Percentiles rank a stretch among this genome's conserved stretches.
These are phyloP conservation scores for Capillidium heterosporum DNA, from an alignment of 371 early-diverging fungal species.

Conservation along the genomic window DNA sequence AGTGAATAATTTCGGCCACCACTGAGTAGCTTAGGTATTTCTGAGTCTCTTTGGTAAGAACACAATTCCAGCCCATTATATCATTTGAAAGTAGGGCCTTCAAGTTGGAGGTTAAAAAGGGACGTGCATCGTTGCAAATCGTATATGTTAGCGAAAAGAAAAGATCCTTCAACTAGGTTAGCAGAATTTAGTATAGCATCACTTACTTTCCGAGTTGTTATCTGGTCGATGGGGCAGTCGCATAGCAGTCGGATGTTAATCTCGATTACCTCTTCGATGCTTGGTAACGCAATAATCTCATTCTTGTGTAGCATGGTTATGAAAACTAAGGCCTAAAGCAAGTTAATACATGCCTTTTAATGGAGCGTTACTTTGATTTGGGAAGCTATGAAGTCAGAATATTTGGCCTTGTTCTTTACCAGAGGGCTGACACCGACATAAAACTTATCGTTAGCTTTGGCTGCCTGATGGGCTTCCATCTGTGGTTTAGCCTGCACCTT, in stretches of 20 bases:
- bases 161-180: conserved; percentile 41
- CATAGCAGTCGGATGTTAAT: conserved; percentile 71
- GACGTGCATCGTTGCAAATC: conserved; percentile 73
- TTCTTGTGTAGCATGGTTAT: conserved; percentile 82
- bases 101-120: conserved; percentile 70
- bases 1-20: conserved; percentile 89
- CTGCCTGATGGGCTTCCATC: conserved; percentile 44
- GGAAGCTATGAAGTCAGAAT: conserved; percentile 66
- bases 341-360: background rate
- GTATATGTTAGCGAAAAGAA: conserved; percentile 90
- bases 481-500: conserved; percentile 62
- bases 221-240: conserved; percentile 87
- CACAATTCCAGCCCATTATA: conserved; percentile 78
- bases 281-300: conserved; percentile 43
- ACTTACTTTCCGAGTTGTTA: conserved; percentile 68
- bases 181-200: background rate
- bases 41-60: conserved; percentile 79
- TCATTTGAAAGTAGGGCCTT: conserved; percentile 79
- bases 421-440: conserved; percentile 68
- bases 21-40: conserved; percentile 21
- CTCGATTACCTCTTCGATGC: conserved; percentile 68
- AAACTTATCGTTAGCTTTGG: conserved; percentile 37
- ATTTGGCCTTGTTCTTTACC: conserved; percentile 48
- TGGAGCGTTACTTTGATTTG: conserved; percentile 58
- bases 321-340: conserved; percentile 74